These are phyloP conservation scores for Juglanconis sp. DNA, from an alignment of 2,329 filamentous ascomycete species.

Conservation along the genomic window DNA sequence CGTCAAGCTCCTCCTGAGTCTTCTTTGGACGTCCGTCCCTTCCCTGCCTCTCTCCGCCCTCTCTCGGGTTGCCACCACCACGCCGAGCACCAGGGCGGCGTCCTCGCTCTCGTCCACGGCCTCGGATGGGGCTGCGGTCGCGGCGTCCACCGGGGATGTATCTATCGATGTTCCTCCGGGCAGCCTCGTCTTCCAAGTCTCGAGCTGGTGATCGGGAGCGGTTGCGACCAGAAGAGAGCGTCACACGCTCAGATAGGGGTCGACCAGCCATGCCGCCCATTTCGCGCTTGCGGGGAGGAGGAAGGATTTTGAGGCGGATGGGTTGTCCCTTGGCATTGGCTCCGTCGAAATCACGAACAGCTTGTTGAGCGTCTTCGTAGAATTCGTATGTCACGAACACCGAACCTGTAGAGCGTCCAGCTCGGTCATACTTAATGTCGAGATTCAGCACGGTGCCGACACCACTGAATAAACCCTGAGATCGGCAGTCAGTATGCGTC, in stretches of 20 bases:
- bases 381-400: slow-evolving; percentile 79
- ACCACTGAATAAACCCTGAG: slow-evolving; percentile 72
- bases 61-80: slow-evolving; percentile 37
- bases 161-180: slow-evolving; percentile 69
- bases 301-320: slow-evolving; percentile 69
- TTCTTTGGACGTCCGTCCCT: slow-evolving; percentile 67
- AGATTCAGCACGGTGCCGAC: slow-evolving; percentile 71
- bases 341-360: slow-evolving; percentile 78
- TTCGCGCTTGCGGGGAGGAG: slow-evolving; percentile 46
- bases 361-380: slow-evolving; percentile 67
- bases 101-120: slow-evolving; percentile 29
- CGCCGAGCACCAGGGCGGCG: slow-evolving; percentile 43
- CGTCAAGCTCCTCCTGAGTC: slow-evolving; percentile 87
- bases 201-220: slow-evolving; percentile 58
- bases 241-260: slow-evolving; percentile 60
- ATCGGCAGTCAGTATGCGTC: slow-evolving; percentile 29
- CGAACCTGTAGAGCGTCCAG: slow-evolving; percentile 80
- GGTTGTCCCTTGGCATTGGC: slow-evolving; percentile 89
- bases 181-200: slow-evolving; percentile 52
- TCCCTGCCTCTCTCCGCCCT: slow-evolving; percentile 38
- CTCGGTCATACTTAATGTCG: slow-evolving; percentile 77
- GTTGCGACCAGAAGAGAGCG: slow-evolving; percentile 52
- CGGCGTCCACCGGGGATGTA: slow-evolving; percentile 66
- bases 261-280: slow-evolving; percentile 52
- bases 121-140: slow-evolving; percentile 58